Evolutionary conservation across 345 rosid genomes (phyloP).

Genomic region (Raphanus sativus): DNA sequence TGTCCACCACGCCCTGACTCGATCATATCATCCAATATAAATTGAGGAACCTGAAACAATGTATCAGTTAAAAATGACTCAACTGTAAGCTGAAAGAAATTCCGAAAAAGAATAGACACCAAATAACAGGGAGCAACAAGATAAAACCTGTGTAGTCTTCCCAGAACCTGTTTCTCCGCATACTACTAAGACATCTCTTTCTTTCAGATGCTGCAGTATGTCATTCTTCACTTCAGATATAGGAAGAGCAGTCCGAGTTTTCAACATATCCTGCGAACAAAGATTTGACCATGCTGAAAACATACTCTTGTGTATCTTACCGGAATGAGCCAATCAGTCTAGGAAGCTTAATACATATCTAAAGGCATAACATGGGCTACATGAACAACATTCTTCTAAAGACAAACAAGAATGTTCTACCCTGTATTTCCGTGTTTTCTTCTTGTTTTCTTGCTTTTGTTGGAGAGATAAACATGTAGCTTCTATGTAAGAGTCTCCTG

Average conservation of each 20-base stretch:
- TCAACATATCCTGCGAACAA: constrained; percentile 60
- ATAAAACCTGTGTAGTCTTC: constrained; percentile 88
- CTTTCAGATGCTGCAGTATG: constrained; percentile 66
- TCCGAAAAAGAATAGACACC: neutral
- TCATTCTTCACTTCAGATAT: constrained; percentile 65
- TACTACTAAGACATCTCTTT: constrained; percentile 72
- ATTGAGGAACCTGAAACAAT: constrained; percentile 80
- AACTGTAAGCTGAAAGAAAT: constrained; percentile 9
- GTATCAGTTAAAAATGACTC: constrained; percentile 25
- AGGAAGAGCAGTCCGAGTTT: constrained; percentile 67
- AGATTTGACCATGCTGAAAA: constrained; percentile 9
- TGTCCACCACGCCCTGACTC: constrained; percentile 75
- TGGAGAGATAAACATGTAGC: constrained; percentile 59
- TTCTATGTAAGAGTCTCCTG: constrained; percentile 45
- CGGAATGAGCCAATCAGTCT: constrained; percentile 9
- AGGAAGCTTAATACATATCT: constrained; percentile 1
- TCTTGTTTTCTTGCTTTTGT: constrained; percentile 59
- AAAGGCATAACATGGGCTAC: neutral
- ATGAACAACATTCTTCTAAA: constrained; percentile 1
- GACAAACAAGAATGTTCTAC: constrained; percentile 39
- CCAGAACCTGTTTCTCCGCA: constrained; percentile 99
- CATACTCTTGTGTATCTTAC: neutral
- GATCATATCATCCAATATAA: constrained; percentile 89
- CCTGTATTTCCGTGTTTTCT: constrained; percentile 61
- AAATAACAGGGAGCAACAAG: constrained; percentile 3